Evolutionary conservation across 2,329 filamentous ascomycete species (phyloP).

Genomic region (Aspergillus phoenicis): DNA sequence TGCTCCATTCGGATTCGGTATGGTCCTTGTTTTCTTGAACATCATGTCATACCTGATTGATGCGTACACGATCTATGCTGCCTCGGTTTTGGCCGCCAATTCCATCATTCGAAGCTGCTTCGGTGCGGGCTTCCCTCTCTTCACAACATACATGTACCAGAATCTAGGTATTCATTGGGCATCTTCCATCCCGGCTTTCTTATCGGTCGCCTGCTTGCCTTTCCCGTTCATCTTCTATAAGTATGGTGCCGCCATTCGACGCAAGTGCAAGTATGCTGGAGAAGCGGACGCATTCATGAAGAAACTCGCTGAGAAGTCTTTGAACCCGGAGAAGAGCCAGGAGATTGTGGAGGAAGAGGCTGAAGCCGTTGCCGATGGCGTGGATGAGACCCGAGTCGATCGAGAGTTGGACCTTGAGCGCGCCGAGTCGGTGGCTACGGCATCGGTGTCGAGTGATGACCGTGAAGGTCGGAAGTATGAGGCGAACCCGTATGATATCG

Average conservation of each 20-base stretch:
- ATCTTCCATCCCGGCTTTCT: slow-evolving; percentile 41
- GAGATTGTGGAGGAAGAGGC: slow-evolving; percentile 8
- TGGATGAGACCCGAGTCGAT: neutral
- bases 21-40: slow-evolving; percentile 37
- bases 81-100: slow-evolving; percentile 42
- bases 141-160: slow-evolving; percentile 44
- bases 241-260: slow-evolving; percentile 37
- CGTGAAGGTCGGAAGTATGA: slow-evolving; percentile 26
- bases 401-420: neutral
- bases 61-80: slow-evolving; percentile 40
- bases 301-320: slow-evolving; percentile 24
- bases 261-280: slow-evolving; percentile 40
- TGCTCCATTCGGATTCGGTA: slow-evolving; percentile 38
- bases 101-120: slow-evolving; percentile 45
- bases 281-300: slow-evolving; percentile 35
- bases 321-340: neutral
- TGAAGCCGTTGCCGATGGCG: neutral
- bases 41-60: slow-evolving; percentile 43
- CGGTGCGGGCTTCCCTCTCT: slow-evolving; percentile 48
- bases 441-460: slow-evolving; percentile 16
- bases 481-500: slow-evolving; percentile 36
- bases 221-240: slow-evolving; percentile 45
- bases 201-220: slow-evolving; percentile 39
- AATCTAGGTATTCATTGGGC: slow-evolving; percentile 48
- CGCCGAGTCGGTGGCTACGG: neutral